phyloP scores from a whole-genome alignment of 768 basidiomycete species.

The Xerocomellus intermedius region DNA sequence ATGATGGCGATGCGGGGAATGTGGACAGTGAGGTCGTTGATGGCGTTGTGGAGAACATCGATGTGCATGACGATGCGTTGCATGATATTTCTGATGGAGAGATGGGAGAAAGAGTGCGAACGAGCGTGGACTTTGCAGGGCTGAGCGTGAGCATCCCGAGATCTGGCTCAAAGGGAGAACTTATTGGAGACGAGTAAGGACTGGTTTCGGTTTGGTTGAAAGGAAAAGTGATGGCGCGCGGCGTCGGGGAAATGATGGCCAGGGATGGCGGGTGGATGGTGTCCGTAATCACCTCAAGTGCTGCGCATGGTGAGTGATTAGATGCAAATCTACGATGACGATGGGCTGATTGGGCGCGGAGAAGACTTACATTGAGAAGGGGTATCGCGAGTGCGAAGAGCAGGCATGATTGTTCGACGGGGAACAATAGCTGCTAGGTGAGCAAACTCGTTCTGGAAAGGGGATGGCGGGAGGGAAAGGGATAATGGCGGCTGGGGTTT shows the following conservation, averaged over 20 bases:
- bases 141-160: constrained; percentile 46
- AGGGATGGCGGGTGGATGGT: constrained; percentile 52
- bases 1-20: constrained; percentile 32
- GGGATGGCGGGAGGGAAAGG: constrained; percentile 34
- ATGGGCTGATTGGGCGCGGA: not conserved
- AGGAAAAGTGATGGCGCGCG: constrained; percentile 50
- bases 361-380: constrained; percentile 45
- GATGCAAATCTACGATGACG: not conserved
- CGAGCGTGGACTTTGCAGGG: constrained; percentile 40
- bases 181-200: constrained; percentile 65
- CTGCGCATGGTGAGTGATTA: constrained; percentile 35
- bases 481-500: constrained; percentile 18
- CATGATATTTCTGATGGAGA: constrained; percentile 26
- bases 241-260: constrained; percentile 60
- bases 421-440: constrained; percentile 35
- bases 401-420: constrained; percentile 63
- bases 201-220: constrained; percentile 41
- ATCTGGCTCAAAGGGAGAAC: constrained; percentile 74
- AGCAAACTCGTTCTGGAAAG: constrained; percentile 36
- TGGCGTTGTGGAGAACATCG: constrained; percentile 41
- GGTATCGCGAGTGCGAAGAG: constrained; percentile 76
- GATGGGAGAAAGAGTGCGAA: constrained; percentile 44
- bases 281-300: constrained; percentile 77
- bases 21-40: constrained; percentile 34
- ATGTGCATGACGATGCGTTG: constrained; percentile 38